Conservation (phyloP, 495 filamentous ascomycete species). For the Baudoinia panamericana region DNA sequence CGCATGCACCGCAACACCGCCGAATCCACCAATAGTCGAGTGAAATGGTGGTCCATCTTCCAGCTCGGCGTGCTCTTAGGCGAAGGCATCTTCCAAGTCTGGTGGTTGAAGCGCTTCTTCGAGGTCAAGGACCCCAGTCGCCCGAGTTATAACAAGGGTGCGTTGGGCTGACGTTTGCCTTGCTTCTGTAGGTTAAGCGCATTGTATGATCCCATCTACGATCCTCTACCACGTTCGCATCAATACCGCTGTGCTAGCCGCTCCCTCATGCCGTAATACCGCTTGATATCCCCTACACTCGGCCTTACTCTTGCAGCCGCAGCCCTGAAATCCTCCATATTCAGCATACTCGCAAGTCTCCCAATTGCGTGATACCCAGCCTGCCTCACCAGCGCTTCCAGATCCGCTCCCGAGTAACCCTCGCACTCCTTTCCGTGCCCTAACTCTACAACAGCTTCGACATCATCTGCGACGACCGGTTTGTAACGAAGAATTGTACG, state of each 20-base stretch:
- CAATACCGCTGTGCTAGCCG: constrained; percentile 17
- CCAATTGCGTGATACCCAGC: constrained; percentile 67
- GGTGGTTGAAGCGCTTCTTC: constrained; percentile 98
- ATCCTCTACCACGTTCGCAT: too few species aligned
- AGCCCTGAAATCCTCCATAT: constrained; percentile 54
- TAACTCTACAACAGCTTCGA: constrained; percentile 37
- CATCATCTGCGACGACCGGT: constrained; percentile 25
- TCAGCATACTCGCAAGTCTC: constrained; percentile 29
- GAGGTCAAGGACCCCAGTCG: constrained; percentile 46
- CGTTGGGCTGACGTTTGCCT: constrained; percentile 12
- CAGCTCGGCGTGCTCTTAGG: constrained; percentile 80
- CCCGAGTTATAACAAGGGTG: constrained; percentile 4
- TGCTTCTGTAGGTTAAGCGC: constrained; percentile 16
- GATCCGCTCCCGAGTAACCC: constrained; percentile 84
- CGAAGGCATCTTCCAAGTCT: constrained; percentile 94
- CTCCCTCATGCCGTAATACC: constrained; percentile 49
- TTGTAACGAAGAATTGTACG: constrained; percentile 60
- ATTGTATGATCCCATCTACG: too few species aligned
- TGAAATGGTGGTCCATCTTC: constrained; percentile 99
- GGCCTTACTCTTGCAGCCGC: constrained; percentile 60
- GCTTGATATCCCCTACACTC: constrained; percentile 63
- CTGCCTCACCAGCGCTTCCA: constrained; percentile 61
- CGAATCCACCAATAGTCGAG: constrained; percentile 90
- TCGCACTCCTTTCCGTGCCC: constrained; percentile 51
- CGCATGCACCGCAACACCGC: constrained; percentile 94